Evolutionary conservation across 768 basidiomycete genomes (phyloP).

Genomic region (Lactifluus pinguis): DNA sequence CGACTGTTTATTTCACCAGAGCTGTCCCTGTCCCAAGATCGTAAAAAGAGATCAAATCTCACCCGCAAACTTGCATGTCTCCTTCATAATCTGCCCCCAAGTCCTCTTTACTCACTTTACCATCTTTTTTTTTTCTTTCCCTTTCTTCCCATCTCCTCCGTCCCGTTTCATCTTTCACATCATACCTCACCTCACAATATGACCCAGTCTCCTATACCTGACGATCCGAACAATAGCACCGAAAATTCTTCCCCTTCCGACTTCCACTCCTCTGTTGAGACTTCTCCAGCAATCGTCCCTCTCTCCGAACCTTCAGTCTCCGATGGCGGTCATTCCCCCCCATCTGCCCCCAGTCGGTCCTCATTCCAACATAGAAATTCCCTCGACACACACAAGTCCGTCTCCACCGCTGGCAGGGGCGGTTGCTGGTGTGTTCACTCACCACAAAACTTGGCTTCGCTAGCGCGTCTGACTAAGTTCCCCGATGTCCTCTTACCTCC

Average conservation of each 20-base stretch:
- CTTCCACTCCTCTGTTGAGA: conserved; percentile 18
- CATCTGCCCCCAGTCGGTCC: conserved; percentile 4
- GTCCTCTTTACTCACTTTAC: neutral
- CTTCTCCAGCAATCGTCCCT: conserved; percentile 14
- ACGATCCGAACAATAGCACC: conserved; percentile 9
- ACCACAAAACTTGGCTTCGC: neutral
- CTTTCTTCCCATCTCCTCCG: neutral
- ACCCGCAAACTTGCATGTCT: conserved; percentile 12
- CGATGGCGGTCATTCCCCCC: conserved; percentile 13
- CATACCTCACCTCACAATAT: neutral
- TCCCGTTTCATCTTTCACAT: neutral
- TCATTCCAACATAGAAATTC: conserved; percentile 13
- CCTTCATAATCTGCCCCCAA: conserved; percentile 15
- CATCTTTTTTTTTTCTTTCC: conserved; percentile 5
- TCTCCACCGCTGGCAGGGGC: conserved; percentile 16
- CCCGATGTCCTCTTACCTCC: neutral
- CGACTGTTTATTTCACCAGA: conserved; percentile 15
- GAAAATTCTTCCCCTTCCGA: conserved; percentile 17
- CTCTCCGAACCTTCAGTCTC: conserved; percentile 4
- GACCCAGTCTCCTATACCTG: conserved; percentile 15
- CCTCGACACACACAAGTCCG: conserved; percentile 14
- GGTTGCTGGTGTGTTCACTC: conserved; percentile 17
- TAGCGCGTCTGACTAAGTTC: neutral
- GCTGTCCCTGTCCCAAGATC: conserved; percentile 12
- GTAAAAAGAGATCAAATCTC: conserved; percentile 17